phyloP scores from a whole-genome alignment of 805 yeast species.

The Kazachstania kunashirensis region DNA sequence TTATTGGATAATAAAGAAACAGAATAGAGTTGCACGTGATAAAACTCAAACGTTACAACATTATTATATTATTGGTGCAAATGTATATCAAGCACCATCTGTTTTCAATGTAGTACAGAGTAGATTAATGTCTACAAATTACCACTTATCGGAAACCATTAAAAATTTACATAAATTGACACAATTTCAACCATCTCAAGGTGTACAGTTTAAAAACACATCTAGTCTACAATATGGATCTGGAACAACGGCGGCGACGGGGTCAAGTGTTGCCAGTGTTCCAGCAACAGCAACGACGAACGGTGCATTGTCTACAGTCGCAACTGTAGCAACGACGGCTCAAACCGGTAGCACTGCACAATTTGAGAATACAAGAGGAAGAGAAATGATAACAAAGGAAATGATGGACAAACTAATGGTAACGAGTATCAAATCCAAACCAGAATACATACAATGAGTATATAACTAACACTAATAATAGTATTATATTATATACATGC shows the following conservation, averaged over 20 bases:
- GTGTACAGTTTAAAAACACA: constrained; percentile 26
- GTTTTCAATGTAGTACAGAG: constrained; percentile 64
- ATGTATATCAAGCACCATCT: constrained; percentile 82
- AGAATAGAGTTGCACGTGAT: constrained; percentile 45
- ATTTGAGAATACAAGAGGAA: constrained; percentile 2
- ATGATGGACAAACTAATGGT: constrained; percentile 26
- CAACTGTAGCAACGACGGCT: background rate
- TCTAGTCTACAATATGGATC: background rate
- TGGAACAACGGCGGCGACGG: background rate
- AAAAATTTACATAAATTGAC: constrained; percentile 39
- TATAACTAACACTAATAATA: too few species aligned
- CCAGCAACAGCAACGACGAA: constrained; percentile 9
- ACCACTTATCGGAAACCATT: constrained; percentile 38
- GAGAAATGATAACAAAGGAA: constrained; percentile 19
- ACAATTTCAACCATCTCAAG: constrained; percentile 50
- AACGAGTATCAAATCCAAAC: constrained; percentile 26
- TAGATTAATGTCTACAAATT: constrained; percentile 46
- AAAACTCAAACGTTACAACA: constrained; percentile 46
- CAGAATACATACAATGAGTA: constrained; percentile 23
- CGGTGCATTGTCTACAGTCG: constrained; percentile 8
- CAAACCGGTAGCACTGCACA: constrained; percentile 4
- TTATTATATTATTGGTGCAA: constrained; percentile 84
- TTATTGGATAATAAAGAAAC: constrained; percentile 84
- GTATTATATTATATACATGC: too few species aligned
- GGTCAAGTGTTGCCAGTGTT: constrained; percentile 1